These are phyloP conservation scores for Fusarium robinianum DNA, from an alignment of 2,329 filamentous ascomycete genomes.

Conservation along the genomic window DNA sequence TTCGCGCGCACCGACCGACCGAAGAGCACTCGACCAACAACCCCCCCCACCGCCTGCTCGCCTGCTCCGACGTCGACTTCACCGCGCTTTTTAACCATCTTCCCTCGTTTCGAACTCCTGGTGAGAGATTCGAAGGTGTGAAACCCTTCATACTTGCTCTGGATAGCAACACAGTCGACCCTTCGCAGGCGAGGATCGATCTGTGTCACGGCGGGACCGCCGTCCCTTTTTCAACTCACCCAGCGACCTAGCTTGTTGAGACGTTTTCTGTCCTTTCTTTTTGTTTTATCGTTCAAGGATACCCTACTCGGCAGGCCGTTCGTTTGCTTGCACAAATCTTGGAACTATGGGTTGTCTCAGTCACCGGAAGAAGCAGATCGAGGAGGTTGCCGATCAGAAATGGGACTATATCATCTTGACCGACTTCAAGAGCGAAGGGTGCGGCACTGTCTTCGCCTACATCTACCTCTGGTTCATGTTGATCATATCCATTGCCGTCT, in stretches of 20 bases:
- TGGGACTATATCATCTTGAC: slow-evolving; percentile 83
- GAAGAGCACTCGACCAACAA: too few species aligned
- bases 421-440: slow-evolving; percentile 85
- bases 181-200: slow-evolving; percentile 57
- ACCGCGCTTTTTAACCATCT: slow-evolving; percentile 19
- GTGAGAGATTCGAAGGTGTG: too few species aligned
- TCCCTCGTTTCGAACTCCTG: slow-evolving; percentile 3
- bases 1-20: too few species aligned
- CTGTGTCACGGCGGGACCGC: slow-evolving; percentile 50
- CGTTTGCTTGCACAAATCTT: slow-evolving; percentile 12
- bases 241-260: slow-evolving; percentile 16
- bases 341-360: slow-evolving; percentile 71
- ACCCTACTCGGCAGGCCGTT: slow-evolving; percentile 19
- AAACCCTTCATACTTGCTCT: slow-evolving; percentile 22
- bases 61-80: too few species aligned
- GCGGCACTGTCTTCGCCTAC: slow-evolving; percentile 78
- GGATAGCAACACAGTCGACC: slow-evolving; percentile 45
- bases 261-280: slow-evolving; percentile 11
- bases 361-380: slow-evolving; percentile 62
- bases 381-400: slow-evolving; percentile 81
- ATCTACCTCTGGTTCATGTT: slow-evolving; percentile 82
- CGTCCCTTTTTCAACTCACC: slow-evolving; percentile 22
- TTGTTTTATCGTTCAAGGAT: slow-evolving; percentile 2
- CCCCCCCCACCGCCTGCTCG: too few species aligned
- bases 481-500: slow-evolving; percentile 79